These are phyloP conservation scores for Sclerospora graminicola DNA, from an alignment of 352 stramenopile genomes.

Conservation along the genomic window DNA sequence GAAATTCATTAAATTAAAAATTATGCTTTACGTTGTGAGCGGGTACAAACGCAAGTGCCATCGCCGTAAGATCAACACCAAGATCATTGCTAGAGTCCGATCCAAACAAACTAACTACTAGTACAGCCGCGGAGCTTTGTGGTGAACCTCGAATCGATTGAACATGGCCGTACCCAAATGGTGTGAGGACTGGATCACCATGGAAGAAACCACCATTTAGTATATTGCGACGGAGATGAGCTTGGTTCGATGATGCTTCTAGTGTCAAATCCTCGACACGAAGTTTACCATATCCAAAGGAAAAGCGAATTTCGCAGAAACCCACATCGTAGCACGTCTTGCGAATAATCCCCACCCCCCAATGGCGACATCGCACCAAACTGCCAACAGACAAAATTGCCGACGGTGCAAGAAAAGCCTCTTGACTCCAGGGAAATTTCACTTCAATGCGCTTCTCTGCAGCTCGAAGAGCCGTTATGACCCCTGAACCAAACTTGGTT, in stretches of 20 bases:
- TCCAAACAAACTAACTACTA: conserved; percentile 14
- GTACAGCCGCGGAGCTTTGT: conserved; percentile 3
- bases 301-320: conserved; percentile 50
- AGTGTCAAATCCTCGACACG: conserved; percentile 34
- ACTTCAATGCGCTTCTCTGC: conserved; percentile 50
- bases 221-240: conserved; percentile 12
- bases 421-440: conserved; percentile 54
- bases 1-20: conserved; percentile 19
- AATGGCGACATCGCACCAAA: conserved; percentile 35
- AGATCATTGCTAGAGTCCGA: conserved; percentile 4
- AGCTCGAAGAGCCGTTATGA: conserved; percentile 51
- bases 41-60: conserved; percentile 14
- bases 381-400: conserved; percentile 36
- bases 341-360: conserved; percentile 56
- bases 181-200: conserved; percentile 55
- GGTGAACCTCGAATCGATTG: conserved; percentile 19
- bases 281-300: conserved; percentile 52
- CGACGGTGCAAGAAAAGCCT: conserved; percentile 41
- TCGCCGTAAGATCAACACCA: neutral
- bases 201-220: conserved; percentile 22
- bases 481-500: conserved; percentile 45
- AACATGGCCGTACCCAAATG: conserved; percentile 50
- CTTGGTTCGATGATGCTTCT: conserved; percentile 31
- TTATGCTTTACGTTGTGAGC: conserved; percentile 14
- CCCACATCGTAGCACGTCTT: conserved; percentile 47